Base-by-base conservation (phyloP, 257 asterid genomes). In the Solanum habrochaites region DNA sequence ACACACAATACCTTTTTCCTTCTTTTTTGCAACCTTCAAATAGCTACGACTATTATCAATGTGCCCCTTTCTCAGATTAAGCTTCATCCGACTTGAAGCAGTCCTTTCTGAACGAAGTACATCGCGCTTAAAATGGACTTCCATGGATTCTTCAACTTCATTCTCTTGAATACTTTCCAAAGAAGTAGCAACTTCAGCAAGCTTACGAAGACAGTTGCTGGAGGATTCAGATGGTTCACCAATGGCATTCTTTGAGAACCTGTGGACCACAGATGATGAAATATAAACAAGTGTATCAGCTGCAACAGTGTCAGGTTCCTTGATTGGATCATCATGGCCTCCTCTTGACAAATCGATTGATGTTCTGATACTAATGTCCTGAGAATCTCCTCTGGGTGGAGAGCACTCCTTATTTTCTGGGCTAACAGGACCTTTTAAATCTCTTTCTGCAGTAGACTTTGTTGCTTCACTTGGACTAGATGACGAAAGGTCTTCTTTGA, bases 371-470 rank as follows among this genome's bases (percentile, higher is more conserved):
- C 81, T 88, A 75, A 71, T 89, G 84, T 89, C 93, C 89, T 89
- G 90, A 5, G 94, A 89, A 83, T 88, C 87, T 75, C 92, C 96
- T 90, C 93, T 91, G 7, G 94, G 95, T 84, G 94, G 94, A 91
- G 92, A 87, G 60, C 91, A 88, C 86, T 94, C 95, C 90, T 92
- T 91, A 56, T 92, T 94, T 42, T 92, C 94, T 20, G 94, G 95
- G 89, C 97, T 91, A 78, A 87, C 83, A 3, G 94, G 93, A 21
- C 93, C 93, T 88, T 88, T 89, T 87, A 94, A 56, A 88, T 88
- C 93, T n/a, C 74, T 49, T 69, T 67, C 88, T 23, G 60, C 80
- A 20, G 87, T 86, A 52, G 88, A 43, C 86, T 83, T 83, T 37
- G 13, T 71, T 82, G 60, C 80, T 64, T 25, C 66, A 49, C 62